Conservation (phyloP, 1,284 basidiomycete genomes). For the Ustilago shanxiensis region DNA sequence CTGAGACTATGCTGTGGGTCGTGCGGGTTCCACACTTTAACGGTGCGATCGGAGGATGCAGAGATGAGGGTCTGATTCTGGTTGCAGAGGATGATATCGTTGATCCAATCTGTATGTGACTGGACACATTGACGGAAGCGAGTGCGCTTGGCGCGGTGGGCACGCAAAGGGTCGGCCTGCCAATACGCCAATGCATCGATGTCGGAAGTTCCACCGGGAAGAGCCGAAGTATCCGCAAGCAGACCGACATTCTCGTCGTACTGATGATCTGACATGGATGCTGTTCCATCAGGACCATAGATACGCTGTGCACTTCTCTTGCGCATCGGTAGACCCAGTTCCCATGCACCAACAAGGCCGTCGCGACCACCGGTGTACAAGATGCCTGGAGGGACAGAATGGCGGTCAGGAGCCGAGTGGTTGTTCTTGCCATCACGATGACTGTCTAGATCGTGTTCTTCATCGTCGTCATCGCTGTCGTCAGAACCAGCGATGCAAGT, state of each 20-base stretch:
- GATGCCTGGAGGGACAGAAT: constrained; percentile 81
- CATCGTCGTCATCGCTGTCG: not conserved
- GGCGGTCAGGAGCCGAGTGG: not conserved
- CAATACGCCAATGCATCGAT: constrained; percentile 31
- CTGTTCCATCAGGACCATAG: constrained; percentile 13
- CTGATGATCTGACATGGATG: constrained; percentile 10
- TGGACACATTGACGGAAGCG: constrained; percentile 63
- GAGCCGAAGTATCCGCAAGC: constrained; percentile 30
- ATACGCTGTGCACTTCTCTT: constrained; percentile 46
- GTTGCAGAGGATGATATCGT: constrained; percentile 92
- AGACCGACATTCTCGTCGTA: constrained; percentile 31
- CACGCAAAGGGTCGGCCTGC: constrained; percentile 50
- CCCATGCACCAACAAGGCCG: constrained; percentile 91
- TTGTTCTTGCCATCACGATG: not conserved
- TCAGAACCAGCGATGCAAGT: constrained; percentile 47
- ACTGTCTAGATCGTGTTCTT: no score
- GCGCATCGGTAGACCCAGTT: constrained; percentile 80
- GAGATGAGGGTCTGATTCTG: constrained; percentile 93
- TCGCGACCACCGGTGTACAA: constrained; percentile 93
- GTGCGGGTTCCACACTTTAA: constrained; percentile 95
- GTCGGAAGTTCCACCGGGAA: constrained; percentile 11
- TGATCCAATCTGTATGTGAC: constrained; percentile 87
- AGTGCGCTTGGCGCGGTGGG: constrained; percentile 28
- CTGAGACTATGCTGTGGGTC: constrained; percentile 75
- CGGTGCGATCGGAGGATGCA: constrained; percentile 93